Base-by-base conservation (phyloP, 768 basidiomycete genomes). In the Lactarius tabidus region DNA sequence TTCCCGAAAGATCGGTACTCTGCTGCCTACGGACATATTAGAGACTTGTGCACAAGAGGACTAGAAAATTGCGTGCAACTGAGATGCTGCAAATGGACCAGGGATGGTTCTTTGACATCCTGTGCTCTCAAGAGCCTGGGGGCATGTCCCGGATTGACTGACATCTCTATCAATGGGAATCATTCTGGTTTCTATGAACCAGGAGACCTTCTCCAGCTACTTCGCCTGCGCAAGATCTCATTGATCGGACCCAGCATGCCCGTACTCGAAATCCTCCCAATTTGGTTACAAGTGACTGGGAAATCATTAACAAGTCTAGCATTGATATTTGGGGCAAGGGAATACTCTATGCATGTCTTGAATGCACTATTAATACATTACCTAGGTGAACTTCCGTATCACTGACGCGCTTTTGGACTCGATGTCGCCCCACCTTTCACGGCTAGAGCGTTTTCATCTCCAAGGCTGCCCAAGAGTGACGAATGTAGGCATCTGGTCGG, bases 161-260 rank as follows among this genome's bases (percentile, higher is more conserved):
- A 85, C 57, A 75, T 93, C 2, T 88, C 90, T 71, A 82, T 93
- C 48, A 93, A 93, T 61, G 91, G 90, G 1, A 80, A 84, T 59
- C 79, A 79, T 69, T 79, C 80, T 51, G 67, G 70, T 45, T 77
- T 84, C 60, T 90, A 88, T 67, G 75, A 87, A 66, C 83, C 88
- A 0, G 57, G 58, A 1, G 68, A 84, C 6, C 78, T 93, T 3
- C 64, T 76, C 10, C 75, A 69, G 1, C 87, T 93, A 71, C 75
- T 71, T n/a, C 76, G 72, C 23, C 75, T 92, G 41, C 75, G 75
- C 12, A 83, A 80, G 69, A 77, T 93, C 59, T 82, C 84, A 1
- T 72, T 93, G 62, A 90, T 93, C 58, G 90, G 91, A 91, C 90
- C 91, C 17, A 87, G 84, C 63, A 70, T 71, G 1, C 72, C 74